Base-by-base conservation (phyloP, 2,329 filamentous ascomycete species). In the Helotiales sp. region DNA sequence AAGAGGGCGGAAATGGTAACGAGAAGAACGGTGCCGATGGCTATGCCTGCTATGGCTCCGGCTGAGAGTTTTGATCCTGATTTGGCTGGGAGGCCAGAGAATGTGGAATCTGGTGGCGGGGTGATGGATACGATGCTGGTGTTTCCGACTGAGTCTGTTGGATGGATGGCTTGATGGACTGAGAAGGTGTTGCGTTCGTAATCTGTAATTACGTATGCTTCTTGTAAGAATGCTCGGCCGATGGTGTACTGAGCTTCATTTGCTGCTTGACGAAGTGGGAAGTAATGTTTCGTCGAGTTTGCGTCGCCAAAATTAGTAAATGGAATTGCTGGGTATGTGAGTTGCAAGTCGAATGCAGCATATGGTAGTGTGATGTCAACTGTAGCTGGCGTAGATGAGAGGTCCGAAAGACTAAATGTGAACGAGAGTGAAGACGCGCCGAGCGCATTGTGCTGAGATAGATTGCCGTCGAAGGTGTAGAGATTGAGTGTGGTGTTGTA, bases 401-500 rank as follows among this genome's bases (percentile, higher is more conserved):
- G 79, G 67, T 85, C 86, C 4, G 85, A 86, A 1, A 90, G 75
- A 20, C 80, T 82, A 73, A 90, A 89, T 0, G 82, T 87, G 65
- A 90, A 85, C 0, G 81, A 80, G n/a, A 86, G 79, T 6, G 83
- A 78, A 11, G 82, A 78, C 6, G 70, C 64, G 8, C 80, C 76
- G 2, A 80, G 72, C 77, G 91, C 69, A 71, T 77, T 34, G 75
- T 80, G 61, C 86, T 83, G 77, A 87, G 87, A 57, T 1, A 83
- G 75, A 7, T 84, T 83, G 58, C 87, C 81, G 40, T 86, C 82
- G 59, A 92, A 84, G 0, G 88, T 83, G 73, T 93, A 93, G 0
- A 93, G 77, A 11, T 88, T 82, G 10, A 89, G 85, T 1, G 83
- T 84, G 57, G 83, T 84, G 77, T 92, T 89, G 76, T 89, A 91